Conservation (phyloP, 805 yeast genomes). For the Zygoascus biomembranicola region DNA sequence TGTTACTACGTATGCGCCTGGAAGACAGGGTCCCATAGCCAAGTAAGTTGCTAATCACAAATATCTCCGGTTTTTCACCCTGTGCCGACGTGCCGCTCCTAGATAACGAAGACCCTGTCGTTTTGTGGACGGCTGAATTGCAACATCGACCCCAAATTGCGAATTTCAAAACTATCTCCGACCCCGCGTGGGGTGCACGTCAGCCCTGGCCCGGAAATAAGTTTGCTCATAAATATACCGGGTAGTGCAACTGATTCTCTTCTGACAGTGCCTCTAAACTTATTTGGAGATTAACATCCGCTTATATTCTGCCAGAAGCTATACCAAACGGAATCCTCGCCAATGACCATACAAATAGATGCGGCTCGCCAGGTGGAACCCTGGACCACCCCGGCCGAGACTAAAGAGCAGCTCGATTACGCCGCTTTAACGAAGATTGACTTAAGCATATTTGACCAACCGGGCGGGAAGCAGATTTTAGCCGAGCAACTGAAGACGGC, state of each 20-base stretch:
- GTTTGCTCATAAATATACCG: background rate
- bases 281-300: no score
- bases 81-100: no score
- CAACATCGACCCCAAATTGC: background rate
- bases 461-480: slow-evolving; percentile 6
- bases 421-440: slow-evolving; percentile 12
- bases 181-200: background rate
- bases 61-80: no score
- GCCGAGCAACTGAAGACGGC: slow-evolving; percentile 7
- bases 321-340: background rate
- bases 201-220: background rate
- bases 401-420: slow-evolving; percentile 11
- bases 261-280: background rate
- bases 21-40: no score
- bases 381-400: slow-evolving; percentile 1
- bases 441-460: slow-evolving; percentile 7
- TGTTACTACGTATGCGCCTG: no score
- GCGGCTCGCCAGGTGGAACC: background rate
- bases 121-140: background rate
- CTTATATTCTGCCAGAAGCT: no score
- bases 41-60: no score
- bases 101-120: no score
- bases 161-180: background rate
- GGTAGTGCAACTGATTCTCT: background rate
- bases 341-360: background rate